Conservation (phyloP, 257 asterid species). For the Fraxinus americana region DNA sequence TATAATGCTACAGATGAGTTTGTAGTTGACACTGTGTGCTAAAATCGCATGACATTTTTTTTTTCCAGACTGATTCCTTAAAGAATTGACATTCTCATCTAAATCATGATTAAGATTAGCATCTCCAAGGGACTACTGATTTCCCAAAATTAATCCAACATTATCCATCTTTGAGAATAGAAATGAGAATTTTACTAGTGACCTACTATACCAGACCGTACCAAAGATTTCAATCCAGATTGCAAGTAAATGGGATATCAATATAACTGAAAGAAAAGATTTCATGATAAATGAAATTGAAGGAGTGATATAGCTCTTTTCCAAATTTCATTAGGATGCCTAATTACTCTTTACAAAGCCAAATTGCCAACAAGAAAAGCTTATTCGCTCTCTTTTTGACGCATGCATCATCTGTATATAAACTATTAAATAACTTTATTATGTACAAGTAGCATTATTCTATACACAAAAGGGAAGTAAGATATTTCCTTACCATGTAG, state of each 20-base stretch:
- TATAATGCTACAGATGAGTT: background rate
- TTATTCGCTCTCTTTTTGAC: too few species aligned
- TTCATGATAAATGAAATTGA: background rate
- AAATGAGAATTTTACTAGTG: background rate
- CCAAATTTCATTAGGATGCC: background rate
- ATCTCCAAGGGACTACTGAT: background rate
- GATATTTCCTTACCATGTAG: slow-evolving; percentile 31
- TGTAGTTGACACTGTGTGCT: background rate
- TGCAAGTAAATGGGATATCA: background rate
- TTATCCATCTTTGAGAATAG: background rate
- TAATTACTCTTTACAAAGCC: background rate
- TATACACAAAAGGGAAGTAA: background rate
- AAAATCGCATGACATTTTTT: too few species aligned
- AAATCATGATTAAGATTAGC: background rate
- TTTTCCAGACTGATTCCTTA: background rate
- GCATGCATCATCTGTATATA: too few species aligned
- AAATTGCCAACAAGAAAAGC: background rate
- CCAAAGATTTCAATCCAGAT: background rate
- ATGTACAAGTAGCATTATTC: too few species aligned
- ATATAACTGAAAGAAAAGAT: background rate
- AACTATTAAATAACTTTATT: too few species aligned
- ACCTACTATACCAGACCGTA: background rate
- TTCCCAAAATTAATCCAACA: background rate
- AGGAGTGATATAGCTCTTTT: background rate
- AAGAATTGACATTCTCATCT: background rate